Evolutionary conservation across 768 basidiomycete species (phyloP).

Genomic region (Daedaleopsis sinensis): DNA sequence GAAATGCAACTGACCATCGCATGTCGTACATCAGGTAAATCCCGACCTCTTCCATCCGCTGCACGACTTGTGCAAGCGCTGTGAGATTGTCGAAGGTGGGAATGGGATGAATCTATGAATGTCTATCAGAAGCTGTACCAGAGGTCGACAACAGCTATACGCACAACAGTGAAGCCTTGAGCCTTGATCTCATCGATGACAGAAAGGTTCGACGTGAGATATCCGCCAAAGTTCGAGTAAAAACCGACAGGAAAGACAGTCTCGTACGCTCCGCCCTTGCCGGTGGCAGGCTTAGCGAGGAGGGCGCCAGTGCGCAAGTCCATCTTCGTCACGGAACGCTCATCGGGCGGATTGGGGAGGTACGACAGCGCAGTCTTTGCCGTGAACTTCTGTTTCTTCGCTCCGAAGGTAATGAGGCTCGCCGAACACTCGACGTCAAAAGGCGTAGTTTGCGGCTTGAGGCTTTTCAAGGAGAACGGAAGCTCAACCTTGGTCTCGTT

Average conservation of each 20-base stretch:
- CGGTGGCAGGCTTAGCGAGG: conserved; percentile 38
- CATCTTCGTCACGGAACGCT: conserved; percentile 48
- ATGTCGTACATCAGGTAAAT: conserved; percentile 85
- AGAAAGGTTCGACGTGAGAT: conserved; percentile 54
- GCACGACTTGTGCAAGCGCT: conserved; percentile 57
- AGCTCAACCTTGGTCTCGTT: conserved; percentile 41
- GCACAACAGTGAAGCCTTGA: conserved; percentile 53
- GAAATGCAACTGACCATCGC: conserved; percentile 47
- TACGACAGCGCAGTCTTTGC: conserved; percentile 40
- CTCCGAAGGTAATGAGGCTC: conserved; percentile 23
- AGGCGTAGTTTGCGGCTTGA: conserved; percentile 33
- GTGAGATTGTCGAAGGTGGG: conserved; percentile 67
- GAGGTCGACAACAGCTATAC: not conserved
- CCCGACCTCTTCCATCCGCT: conserved; percentile 71
- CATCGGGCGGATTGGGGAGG: conserved; percentile 39
- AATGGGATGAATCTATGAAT: conserved; percentile 63
- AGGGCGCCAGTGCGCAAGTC: conserved; percentile 50
- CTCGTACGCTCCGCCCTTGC: conserved; percentile 28
- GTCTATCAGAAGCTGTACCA: not conserved
- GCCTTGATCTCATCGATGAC: conserved; percentile 57
- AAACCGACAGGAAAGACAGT: conserved; percentile 72
- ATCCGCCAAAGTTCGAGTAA: conserved; percentile 63
- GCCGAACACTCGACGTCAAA: conserved; percentile 41
- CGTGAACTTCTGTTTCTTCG: conserved; percentile 35
- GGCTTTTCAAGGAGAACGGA: conserved; percentile 33